A percentile compares a stretch with the other conserved stretches of the same genome.
Conservation (phyloP, 169 alveolate genomes). For the Theileria parva region DNA sequence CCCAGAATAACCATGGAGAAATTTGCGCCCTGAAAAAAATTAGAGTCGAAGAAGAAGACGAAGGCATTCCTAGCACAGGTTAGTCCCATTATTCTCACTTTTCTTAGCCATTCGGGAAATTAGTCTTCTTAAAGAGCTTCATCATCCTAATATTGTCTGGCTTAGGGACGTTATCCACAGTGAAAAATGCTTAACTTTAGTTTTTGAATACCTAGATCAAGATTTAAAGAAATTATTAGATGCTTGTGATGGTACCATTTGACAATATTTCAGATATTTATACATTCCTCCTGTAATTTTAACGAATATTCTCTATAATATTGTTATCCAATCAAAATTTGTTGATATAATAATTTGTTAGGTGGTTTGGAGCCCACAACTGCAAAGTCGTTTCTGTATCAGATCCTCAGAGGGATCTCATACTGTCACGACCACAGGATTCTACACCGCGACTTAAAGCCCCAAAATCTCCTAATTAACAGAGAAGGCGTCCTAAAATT, state of each 20-base stretch:
- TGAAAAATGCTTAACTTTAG: slow-evolving; percentile 94
- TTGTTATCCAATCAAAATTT: not conserved
- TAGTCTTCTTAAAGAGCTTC: slow-evolving; percentile 94
- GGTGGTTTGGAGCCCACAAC: slow-evolving; percentile 86
- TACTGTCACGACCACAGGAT: slow-evolving; percentile 98
- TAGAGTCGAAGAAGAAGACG: slow-evolving; percentile 98
- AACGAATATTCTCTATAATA: not conserved
- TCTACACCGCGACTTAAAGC: slow-evolving; percentile 98
- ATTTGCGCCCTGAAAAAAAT: slow-evolving; percentile 95
- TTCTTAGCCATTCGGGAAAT: slow-evolving; percentile 96
- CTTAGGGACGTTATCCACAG: slow-evolving; percentile 97
- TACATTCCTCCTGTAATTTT: not conserved
- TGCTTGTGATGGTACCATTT: slow-evolving; percentile 80
- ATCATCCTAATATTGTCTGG: slow-evolving; percentile 98
- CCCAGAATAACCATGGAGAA: slow-evolving; percentile 88
- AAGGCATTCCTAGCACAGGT: slow-evolving; percentile 92
- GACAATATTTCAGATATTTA: not conserved
- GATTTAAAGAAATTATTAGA: slow-evolving; percentile 96
- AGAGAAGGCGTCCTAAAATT: slow-evolving; percentile 91
- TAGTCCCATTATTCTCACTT: slow-evolving; percentile 66
- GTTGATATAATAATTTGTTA: slow-evolving; percentile 1
- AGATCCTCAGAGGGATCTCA: slow-evolving; percentile 95
- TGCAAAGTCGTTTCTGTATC: slow-evolving; percentile 91
- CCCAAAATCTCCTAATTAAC: slow-evolving; percentile 96
- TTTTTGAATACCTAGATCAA: slow-evolving; percentile 97